Evolutionary conservation across 805 yeast genomes (phyloP).

Genomic region (Metschnikowia koreensis): DNA sequence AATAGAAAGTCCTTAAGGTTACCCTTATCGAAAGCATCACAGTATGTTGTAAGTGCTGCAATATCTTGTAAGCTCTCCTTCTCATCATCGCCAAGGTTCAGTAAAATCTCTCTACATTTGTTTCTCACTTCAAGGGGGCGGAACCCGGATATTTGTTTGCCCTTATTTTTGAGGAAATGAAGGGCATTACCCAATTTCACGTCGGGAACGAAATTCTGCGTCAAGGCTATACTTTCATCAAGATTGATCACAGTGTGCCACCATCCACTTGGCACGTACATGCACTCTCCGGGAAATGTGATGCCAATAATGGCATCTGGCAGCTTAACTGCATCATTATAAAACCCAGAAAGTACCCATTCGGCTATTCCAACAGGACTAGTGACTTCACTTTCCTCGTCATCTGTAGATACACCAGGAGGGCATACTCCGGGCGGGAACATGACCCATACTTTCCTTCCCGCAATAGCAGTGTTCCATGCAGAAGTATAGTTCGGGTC

Average conservation of each 20-base stretch:
- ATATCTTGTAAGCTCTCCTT: constrained; percentile 15
- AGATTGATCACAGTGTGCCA: constrained; percentile 93
- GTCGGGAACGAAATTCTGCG: constrained; percentile 83
- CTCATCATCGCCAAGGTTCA: constrained; percentile 3
- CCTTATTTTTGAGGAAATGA: constrained; percentile 63
- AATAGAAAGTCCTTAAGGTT: constrained; percentile 23
- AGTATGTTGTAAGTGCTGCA: constrained; percentile 25
- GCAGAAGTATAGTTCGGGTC: constrained; percentile 91
- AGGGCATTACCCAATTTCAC: constrained; percentile 60
- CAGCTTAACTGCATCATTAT: constrained; percentile 60
- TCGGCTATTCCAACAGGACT: constrained; percentile 91
- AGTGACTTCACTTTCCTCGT: constrained; percentile 82
- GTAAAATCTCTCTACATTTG: constrained; percentile 26
- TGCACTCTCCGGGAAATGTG: constrained; percentile 77
- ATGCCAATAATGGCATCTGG: constrained; percentile 61
- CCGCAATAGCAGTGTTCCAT: constrained; percentile 79
- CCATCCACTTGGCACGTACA: constrained; percentile 95
- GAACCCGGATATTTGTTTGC: constrained; percentile 79
- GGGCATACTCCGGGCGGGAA: constrained; percentile 74
- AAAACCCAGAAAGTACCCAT: constrained; percentile 83
- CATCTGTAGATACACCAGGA: constrained; percentile 81
- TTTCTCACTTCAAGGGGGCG: constrained; percentile 51
- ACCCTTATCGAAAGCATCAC: constrained; percentile 25
- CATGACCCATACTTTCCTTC: constrained; percentile 86
- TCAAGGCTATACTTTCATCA: constrained; percentile 78